Percentiles rank a stretch among this genome's conserved stretches.
phyloP scores from a whole-genome alignment of 306 rosid species.

The Citrullus colocynthis region DNA sequence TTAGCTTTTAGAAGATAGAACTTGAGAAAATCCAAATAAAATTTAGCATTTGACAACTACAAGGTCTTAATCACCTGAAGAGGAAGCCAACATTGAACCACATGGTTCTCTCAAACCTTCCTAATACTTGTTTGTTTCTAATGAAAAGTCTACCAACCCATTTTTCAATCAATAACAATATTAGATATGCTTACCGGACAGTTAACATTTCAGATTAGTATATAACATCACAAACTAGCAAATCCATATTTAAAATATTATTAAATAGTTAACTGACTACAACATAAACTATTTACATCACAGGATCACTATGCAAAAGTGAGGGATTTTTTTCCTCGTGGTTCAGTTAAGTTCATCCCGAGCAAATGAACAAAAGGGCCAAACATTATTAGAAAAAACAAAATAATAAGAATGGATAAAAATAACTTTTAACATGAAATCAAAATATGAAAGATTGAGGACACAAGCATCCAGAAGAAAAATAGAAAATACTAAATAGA shows the following conservation, averaged over 20 bases:
- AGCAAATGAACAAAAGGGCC: background rate
- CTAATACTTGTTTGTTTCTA: background rate
- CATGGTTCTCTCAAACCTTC: background rate
- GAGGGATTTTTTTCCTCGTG: background rate
- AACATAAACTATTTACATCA: background rate
- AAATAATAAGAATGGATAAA: background rate
- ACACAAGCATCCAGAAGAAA: background rate
- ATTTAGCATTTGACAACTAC: background rate
- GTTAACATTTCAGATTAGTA: background rate
- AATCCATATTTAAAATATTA: background rate
- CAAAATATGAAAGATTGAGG: background rate
- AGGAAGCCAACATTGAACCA: background rate
- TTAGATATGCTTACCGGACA: background rate
- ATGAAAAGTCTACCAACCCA: background rate
- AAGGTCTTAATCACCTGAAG: background rate
- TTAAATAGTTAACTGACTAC: background rate
- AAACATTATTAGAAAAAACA: background rate
- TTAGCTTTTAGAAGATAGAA: background rate
- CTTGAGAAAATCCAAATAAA: background rate
- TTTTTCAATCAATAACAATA: background rate
- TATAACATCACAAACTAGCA: background rate
- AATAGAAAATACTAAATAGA: background rate
- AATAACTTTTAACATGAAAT: background rate
- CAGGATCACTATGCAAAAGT: background rate
- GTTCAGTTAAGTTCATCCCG: background rate